A percentile compares a stretch with the other conserved stretches of the same genome.
Conservation (phyloP, 2,329 filamentous ascomycete species). For the Diaporthe vaccinii region DNA sequence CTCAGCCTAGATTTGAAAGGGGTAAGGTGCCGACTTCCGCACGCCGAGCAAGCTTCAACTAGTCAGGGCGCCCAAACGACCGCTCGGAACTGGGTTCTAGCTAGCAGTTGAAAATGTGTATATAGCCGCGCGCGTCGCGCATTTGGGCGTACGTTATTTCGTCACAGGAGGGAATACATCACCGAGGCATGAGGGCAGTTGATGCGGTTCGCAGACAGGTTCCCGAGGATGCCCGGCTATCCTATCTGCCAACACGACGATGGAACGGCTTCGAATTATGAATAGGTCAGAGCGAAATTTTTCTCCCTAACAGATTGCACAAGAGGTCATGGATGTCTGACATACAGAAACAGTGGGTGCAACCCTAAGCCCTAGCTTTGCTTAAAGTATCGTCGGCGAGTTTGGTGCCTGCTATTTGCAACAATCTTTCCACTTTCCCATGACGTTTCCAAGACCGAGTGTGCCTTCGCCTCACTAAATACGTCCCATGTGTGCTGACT, state of each 20-base stretch:
- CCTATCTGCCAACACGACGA: not conserved
- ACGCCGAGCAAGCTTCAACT: not conserved
- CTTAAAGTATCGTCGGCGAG: not conserved
- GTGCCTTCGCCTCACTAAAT: not conserved
- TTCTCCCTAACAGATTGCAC: not conserved
- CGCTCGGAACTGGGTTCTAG: not conserved
- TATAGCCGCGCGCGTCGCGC: not conserved
- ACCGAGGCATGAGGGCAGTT: not conserved
- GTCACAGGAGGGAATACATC: not conserved
- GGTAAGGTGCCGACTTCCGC: slow-evolving; percentile 18
- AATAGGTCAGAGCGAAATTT: not conserved
- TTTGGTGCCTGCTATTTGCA: not conserved
- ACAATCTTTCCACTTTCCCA: not conserved
- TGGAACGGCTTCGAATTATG: not conserved
- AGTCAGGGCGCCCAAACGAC: not conserved
- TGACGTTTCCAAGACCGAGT: not conserved
- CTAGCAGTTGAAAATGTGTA: not conserved
- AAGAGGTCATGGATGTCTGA: not conserved
- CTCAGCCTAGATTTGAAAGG: slow-evolving; percentile 9
- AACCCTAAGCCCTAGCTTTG: not conserved
- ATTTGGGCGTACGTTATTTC: not conserved
- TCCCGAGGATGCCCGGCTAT: not conserved
- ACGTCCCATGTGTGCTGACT: not conserved
- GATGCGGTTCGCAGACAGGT: not conserved
- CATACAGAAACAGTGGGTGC: not conserved